phyloP scores from a whole-genome alignment of 169 alveolate genomes.

The Perkinsus olseni region DNA sequence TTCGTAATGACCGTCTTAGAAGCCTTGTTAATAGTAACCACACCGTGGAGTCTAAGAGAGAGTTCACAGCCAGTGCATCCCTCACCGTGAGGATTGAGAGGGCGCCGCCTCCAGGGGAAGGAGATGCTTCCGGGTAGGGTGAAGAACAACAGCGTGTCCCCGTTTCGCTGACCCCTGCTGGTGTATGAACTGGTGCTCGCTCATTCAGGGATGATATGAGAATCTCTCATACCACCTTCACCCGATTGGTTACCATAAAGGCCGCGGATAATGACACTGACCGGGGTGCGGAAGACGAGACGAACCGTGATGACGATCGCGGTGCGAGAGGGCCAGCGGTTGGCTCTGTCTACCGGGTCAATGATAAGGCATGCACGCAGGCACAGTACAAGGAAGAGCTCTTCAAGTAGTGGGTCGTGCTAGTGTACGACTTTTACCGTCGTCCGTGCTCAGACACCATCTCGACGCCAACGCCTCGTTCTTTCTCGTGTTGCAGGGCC shows the following conservation, averaged over 20 bases:
- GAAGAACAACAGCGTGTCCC: background rate
- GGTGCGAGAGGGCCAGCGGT: background rate
- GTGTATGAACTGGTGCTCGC: background rate
- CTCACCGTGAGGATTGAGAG: background rate
- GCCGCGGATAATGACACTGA: background rate
- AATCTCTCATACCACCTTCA: background rate
- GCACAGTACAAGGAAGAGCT: background rate
- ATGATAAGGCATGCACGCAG: background rate
- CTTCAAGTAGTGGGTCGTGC: background rate
- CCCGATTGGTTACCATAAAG: background rate
- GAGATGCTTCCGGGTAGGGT: background rate
- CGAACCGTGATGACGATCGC: background rate
- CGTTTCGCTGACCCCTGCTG: too few relatives aligned
- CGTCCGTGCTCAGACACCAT: background rate
- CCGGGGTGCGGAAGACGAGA: background rate
- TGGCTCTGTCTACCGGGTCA: background rate
- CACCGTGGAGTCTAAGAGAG: background rate
- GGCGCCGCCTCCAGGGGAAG: background rate
- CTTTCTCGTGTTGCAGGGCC: background rate
- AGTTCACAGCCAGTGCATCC: background rate
- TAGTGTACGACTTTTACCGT: background rate
- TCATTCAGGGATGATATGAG: background rate
- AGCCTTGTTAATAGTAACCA: background rate
- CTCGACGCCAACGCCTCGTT: background rate
- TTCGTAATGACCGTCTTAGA: background rate